A percentile compares a stretch with the other conserved stretches of the same genome.
These are phyloP conservation scores for Termitomyces bulborhizus DNA, from an alignment of 768 basidiomycete species.

Conservation along the genomic window DNA sequence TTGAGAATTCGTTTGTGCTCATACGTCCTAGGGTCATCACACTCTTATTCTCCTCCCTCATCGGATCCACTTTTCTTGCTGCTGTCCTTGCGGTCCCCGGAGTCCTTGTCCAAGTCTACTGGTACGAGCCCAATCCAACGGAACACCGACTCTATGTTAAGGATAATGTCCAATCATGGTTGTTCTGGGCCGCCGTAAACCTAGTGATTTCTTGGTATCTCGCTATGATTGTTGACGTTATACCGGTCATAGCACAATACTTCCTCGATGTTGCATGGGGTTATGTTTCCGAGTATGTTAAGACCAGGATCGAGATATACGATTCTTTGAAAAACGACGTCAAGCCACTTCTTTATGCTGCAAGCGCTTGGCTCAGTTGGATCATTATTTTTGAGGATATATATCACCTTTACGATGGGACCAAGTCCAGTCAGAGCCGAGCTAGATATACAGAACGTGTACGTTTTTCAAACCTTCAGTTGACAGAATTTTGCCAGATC, in stretches of 20 bases:
- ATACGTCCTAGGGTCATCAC: constrained; percentile 41
- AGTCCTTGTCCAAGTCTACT: constrained; percentile 61
- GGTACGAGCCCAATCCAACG: constrained; percentile 57
- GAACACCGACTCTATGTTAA: constrained; percentile 52
- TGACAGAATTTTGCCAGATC: neutral
- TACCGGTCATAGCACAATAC: constrained; percentile 49
- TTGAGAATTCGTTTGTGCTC: neutral
- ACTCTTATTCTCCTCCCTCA: constrained; percentile 62
- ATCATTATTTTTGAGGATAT: constrained; percentile 66
- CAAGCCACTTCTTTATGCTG: constrained; percentile 71
- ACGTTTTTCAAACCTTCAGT: constrained; percentile 7
- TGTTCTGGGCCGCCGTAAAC: constrained; percentile 79
- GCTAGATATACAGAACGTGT: constrained; percentile 60
- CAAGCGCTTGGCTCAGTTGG: constrained; percentile 69
- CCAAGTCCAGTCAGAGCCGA: constrained; percentile 33
- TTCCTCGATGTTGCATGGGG: constrained; percentile 63
- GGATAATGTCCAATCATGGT: constrained; percentile 69
- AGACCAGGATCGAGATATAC: constrained; percentile 63
- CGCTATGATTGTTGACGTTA: constrained; percentile 62
- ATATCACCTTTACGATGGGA: constrained; percentile 45
- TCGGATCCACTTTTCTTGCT: constrained; percentile 66
- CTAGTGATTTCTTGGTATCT: constrained; percentile 76
- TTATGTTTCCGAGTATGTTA: constrained; percentile 65
- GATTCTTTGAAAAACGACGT: constrained; percentile 61
- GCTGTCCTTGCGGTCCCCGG: constrained; percentile 55